Base-by-base conservation (phyloP, 2,329 filamentous ascomycete genomes). In the Orbilia blumenaviensis region DNA sequence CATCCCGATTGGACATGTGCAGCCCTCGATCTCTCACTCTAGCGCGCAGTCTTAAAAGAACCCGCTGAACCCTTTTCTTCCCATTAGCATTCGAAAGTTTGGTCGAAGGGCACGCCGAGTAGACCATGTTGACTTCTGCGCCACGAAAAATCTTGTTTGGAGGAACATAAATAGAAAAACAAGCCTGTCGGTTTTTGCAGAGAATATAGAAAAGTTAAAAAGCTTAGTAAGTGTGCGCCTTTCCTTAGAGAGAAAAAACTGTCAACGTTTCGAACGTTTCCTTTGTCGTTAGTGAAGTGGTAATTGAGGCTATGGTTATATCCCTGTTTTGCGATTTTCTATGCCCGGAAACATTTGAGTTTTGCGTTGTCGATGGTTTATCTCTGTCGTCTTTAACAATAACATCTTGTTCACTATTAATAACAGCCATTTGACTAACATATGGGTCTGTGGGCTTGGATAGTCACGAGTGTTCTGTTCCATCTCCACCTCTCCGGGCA, bases 21-120 rank as follows among this genome's bases (percentile, higher is more conserved):
- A 66, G 68, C 60, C 56, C 38, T 68, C 48, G 46, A 66, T 18
- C 52, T 58, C 29, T 38, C n/a, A n/a, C n/a, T n/a, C 38, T 68
- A 75, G 63, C 48, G 63, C 52, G 63, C 54, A 58, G 63, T 56
- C 56, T 68, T 75, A 63, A 74, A 74, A 68, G 62, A 68, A 63
- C 63, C 63, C 46, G 38, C 18, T 54, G 63, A 68, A 56, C 71
- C 71, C 63, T 36, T 42, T 66, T 29, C 42, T 46, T 46, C 41
- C 56, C 56, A 56, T 63, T 25, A 48, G 48, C n/a, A 48, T 63
- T 23, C 60, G 60, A 66, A 50, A 18, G 29, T 56, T 52, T 61
- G 42, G 16, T 32, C 34, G 52, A 46, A 14, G 48, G 9, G 6
- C 46, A 36, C 32, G 21, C 21, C 6, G 54, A 32, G 12, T 4